Percentiles rank a stretch among this genome's conserved stretches.
Evolutionary conservation across 192 early-diverging fungal genomes (phyloP).

Genomic region (Backusella tuberculispora): DNA sequence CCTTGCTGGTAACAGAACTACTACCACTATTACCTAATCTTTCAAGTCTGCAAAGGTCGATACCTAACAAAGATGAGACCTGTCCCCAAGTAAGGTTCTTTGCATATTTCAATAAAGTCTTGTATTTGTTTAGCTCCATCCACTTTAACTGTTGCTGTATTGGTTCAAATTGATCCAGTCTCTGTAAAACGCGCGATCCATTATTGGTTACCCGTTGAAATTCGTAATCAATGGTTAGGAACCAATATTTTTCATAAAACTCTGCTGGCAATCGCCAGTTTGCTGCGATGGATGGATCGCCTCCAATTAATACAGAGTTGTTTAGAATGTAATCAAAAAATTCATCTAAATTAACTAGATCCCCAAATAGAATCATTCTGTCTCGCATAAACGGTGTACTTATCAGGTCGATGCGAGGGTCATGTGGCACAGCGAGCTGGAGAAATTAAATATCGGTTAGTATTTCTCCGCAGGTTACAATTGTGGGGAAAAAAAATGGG

Average conservation of each 20-base stretch:
- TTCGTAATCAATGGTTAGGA: slow-evolving; percentile 33
- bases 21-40: too few relatives aligned
- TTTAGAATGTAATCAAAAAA: slow-evolving; percentile 35
- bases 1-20: too few relatives aligned
- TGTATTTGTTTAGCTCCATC: neutral
- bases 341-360: slow-evolving; percentile 43
- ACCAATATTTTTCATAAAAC: slow-evolving; percentile 45
- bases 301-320: slow-evolving; percentile 36
- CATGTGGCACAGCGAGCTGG: slow-evolving; percentile 42
- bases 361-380: slow-evolving; percentile 46
- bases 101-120: neutral
- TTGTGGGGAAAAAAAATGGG: neutral
- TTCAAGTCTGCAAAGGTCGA: neutral
- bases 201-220: slow-evolving; percentile 15
- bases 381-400: slow-evolving; percentile 41
- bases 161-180: neutral
- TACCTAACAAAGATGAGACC: slow-evolving; percentile 1
- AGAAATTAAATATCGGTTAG: neutral
- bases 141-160: neutral
- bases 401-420: slow-evolving; percentile 45
- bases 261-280: slow-evolving; percentile 43
- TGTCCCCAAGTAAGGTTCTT: neutral
- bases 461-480: neutral
- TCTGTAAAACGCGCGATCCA: neutral
- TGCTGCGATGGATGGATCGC: slow-evolving; percentile 35